Conservation (phyloP, 1,284 basidiomycete genomes). For the Ganoderma leucocontextum region DNA sequence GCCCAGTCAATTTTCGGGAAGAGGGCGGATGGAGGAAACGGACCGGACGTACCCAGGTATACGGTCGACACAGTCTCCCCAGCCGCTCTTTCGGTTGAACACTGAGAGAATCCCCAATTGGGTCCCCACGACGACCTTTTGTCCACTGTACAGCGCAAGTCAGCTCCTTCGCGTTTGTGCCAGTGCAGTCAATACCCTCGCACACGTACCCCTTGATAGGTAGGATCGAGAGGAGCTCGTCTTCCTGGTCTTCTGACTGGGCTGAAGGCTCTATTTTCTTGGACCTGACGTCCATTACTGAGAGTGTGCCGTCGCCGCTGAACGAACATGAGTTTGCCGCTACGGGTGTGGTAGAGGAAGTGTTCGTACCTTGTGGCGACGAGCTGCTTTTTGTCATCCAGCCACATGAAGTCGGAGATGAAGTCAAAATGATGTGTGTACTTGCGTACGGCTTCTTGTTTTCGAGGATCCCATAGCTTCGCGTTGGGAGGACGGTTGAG, state of each 20-base stretch:
- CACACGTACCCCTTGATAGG: conserved; percentile 78
- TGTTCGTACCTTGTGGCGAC: conserved; percentile 79
- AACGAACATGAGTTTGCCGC: background rate
- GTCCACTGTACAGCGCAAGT: conserved; percentile 52
- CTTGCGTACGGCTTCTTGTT: conserved; percentile 65
- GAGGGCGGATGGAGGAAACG: background rate
- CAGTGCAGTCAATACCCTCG: background rate
- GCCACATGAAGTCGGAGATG: conserved; percentile 92
- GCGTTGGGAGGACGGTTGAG: conserved; percentile 10
- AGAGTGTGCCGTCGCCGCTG: conserved; percentile 92
- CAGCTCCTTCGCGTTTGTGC: background rate
- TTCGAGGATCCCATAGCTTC: conserved; percentile 90
- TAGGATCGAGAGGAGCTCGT: conserved; percentile 89
- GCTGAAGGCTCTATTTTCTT: conserved; percentile 79
- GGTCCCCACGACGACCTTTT: conserved; percentile 90
- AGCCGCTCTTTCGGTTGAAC: conserved; percentile 88
- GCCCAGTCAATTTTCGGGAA: background rate
- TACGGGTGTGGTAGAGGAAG: background rate
- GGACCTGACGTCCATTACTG: conserved; percentile 87
- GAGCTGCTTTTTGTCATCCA: conserved; percentile 86
- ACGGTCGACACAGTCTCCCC: conserved; percentile 93
- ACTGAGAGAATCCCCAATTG: conserved; percentile 92
- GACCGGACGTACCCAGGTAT: conserved; percentile 74
- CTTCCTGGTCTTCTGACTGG: conserved; percentile 94
- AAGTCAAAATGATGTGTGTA: conserved; percentile 96